Base-by-base conservation (phyloP, 129 eudicot genomes). In the Smallanthus sonchifolius region DNA sequence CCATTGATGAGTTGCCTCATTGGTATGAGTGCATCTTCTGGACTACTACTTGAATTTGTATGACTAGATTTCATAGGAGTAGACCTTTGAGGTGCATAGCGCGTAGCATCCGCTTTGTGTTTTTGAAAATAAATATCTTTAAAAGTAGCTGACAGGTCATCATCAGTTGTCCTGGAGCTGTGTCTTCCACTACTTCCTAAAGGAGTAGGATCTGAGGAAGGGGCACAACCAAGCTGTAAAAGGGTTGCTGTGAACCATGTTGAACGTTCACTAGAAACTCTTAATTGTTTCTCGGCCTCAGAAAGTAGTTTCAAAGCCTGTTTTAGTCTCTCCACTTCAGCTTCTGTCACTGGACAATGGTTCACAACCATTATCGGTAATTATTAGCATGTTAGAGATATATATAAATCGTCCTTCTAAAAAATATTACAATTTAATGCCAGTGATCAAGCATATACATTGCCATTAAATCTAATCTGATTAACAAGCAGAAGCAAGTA, bases 181-280 rank as follows among this genome's bases (percentile, higher is more conserved):
- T 83, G 96, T 75, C 89, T 84, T 74, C 87, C 83, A 67, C 96
- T 85, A 75, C 93, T 86, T 77, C 89, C 93, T 10, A 93, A 86
- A 60, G 85, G 91, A 75, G 97, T 88, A 60, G 80, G 87, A 35
- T 87, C 90, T 8, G 91, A 83, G 24, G 94, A 86, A 65, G 87
- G 80, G 71, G 79, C 79, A 2, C 96, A 86, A 30, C 99, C 99
- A 42, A 94, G 92, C 75, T 91, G 99, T 64, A 94, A 84, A 11
- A 94, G 83, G 59, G 96, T 90, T 54, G 99, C 97, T 55, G 97
- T 94, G 86, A 94, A 94, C 99, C 99, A 94, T 52, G 97, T 91
- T 40, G 97, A 91, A 3, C 91, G 83, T 72, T 94, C 97, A 77
- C 93, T 90, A 8, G 97, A 90, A 71, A 83, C 88, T 82, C 99